phyloP scores from a whole-genome alignment of 2,329 filamentous ascomycete genomes.

The Fusarium chlamydosporum region DNA sequence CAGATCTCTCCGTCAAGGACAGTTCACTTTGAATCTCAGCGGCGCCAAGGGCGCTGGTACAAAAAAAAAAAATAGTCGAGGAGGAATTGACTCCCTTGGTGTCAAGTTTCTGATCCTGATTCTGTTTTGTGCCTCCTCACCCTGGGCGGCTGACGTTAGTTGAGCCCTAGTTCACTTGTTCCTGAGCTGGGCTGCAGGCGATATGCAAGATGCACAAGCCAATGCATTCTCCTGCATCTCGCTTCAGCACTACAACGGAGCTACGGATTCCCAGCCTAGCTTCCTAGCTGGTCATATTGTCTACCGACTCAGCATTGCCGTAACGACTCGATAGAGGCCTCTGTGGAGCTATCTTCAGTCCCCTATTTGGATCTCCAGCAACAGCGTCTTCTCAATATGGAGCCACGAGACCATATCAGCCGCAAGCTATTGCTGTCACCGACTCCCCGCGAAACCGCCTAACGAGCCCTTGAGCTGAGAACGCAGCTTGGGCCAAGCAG shows the following conservation, averaged over 20 bases:
- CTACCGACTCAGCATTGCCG: slow-evolving; percentile 22
- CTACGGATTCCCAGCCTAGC: slow-evolving; percentile 10
- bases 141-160: slow-evolving; percentile 15
- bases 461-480: slow-evolving; percentile 15
- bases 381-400: slow-evolving; percentile 7
- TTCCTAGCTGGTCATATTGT: neutral
- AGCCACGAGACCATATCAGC: slow-evolving; percentile 39
- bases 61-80: slow-evolving; percentile 24
- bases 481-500: slow-evolving; percentile 39
- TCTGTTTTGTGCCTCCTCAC: slow-evolving; percentile 23
- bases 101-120: slow-evolving; percentile 13
- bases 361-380: slow-evolving; percentile 23
- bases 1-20: slow-evolving; percentile 5
- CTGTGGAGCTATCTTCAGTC: slow-evolving; percentile 34
- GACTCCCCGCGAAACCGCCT: slow-evolving; percentile 29
- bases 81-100: slow-evolving; percentile 28
- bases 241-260: slow-evolving; percentile 46
- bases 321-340: slow-evolving; percentile 15
- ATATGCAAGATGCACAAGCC: slow-evolving; percentile 41
- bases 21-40: slow-evolving; percentile 2
- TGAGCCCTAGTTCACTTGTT: slow-evolving; percentile 41
- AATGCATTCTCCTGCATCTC: slow-evolving; percentile 50
- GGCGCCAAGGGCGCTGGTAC: slow-evolving; percentile 32
- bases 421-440: slow-evolving; percentile 38
- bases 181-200: slow-evolving; percentile 43